phyloP scores from a whole-genome alignment of 257 asterid species.

The Jacaranda copaia region DNA sequence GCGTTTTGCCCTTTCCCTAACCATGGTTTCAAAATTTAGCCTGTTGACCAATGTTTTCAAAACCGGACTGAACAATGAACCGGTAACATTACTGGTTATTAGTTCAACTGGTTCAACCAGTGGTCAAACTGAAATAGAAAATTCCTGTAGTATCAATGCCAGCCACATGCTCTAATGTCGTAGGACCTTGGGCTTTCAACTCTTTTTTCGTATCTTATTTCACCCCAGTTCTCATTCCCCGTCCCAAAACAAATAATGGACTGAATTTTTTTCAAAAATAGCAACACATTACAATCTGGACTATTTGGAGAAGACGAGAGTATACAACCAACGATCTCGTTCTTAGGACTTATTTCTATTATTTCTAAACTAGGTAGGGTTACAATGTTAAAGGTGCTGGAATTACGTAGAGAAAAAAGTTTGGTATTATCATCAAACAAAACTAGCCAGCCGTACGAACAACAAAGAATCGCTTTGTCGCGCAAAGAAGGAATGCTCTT shows the following conservation, averaged over 20 bases:
- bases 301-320: slow-evolving; percentile 1
- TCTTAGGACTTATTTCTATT: neutral
- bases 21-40: neutral
- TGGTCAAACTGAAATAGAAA: too few relatives aligned
- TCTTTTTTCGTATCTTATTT: neutral
- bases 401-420: neutral
- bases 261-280: neutral
- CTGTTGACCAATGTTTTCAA: too few relatives aligned
- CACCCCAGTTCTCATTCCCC: neutral
- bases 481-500: neutral
- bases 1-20: neutral
- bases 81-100: too few relatives aligned
- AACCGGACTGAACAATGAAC: too few relatives aligned
- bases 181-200: neutral
- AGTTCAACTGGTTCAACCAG: too few relatives aligned
- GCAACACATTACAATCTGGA: neutral
- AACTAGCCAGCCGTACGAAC: neutral
- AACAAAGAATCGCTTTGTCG: neutral
- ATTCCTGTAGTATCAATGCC: too few relatives aligned
- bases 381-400: neutral
- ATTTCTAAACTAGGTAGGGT: neutral
- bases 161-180: too few relatives aligned
- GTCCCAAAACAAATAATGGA: neutral
- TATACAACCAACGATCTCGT: neutral
- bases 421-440: neutral